phyloP scores from a whole-genome alignment of 495 filamentous ascomycete species.

The Saxispiralis lemnorum region DNA sequence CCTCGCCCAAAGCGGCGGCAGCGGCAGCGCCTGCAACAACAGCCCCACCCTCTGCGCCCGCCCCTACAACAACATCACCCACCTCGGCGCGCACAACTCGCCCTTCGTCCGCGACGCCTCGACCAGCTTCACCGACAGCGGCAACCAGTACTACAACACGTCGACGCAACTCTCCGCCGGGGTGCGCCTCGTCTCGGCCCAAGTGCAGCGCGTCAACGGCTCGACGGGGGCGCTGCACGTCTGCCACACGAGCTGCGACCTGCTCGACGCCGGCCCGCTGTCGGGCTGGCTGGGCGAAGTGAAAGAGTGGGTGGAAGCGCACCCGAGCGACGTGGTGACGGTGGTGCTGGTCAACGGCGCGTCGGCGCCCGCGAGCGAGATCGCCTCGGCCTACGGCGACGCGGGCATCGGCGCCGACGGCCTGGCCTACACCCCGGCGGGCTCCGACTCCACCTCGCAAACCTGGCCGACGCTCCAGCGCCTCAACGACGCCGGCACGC shows the following conservation, averaged over 20 bases:
- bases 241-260: conserved; percentile 21
- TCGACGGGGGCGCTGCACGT: conserved; percentile 18
- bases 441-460: conserved; percentile 2
- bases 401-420: conserved; percentile 16
- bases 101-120: conserved; percentile 37
- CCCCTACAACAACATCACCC: conserved; percentile 43
- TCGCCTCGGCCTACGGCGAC: conserved; percentile 16
- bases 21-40: conserved; percentile 37
- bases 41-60: conserved; percentile 40
- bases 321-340: conserved; percentile 26
- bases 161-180: conserved; percentile 24
- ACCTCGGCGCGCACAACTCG: conserved; percentile 47
- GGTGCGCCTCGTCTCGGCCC: conserved; percentile 23
- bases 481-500: conserved; percentile 21
- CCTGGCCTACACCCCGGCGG: conserved; percentile 19
- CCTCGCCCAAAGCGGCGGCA: neutral
- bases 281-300: conserved; percentile 20
- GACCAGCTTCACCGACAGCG: conserved; percentile 21
- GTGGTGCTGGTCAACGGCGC: conserved; percentile 25
- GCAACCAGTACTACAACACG: conserved; percentile 25
- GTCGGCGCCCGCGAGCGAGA: conserved; percentile 9
- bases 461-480: conserved; percentile 23
- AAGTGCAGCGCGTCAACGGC: conserved; percentile 19
- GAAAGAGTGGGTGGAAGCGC: conserved; percentile 22
- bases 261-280: conserved; percentile 22